Evolutionary conservation across 2,329 filamentous ascomycete genomes (phyloP).

Genomic region (Alternaria ventricosa): DNA sequence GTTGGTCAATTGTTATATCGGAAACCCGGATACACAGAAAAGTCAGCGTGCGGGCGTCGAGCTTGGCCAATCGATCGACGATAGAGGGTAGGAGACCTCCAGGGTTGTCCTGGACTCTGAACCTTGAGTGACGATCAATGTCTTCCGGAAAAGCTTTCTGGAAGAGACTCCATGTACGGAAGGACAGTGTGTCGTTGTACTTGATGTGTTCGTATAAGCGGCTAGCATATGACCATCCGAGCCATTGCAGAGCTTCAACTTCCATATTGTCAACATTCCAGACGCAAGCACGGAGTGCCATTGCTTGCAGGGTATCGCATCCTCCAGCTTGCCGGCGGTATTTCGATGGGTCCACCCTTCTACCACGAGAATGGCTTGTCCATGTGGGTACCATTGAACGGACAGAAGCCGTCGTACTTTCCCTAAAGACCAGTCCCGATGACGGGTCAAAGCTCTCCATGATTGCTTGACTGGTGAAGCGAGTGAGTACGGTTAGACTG

Average conservation of each 20-base stretch:
- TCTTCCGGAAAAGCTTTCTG: constrained; percentile 24
- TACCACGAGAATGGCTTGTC: constrained; percentile 20
- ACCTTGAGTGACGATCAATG: constrained; percentile 18
- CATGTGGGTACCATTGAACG: constrained; percentile 28
- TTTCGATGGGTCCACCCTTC: constrained; percentile 12
- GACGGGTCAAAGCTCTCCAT: constrained; percentile 13
- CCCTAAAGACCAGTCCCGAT: constrained; percentile 27
- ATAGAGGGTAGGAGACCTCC: constrained; percentile 19
- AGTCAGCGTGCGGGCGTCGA: constrained; percentile 21
- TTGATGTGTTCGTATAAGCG: constrained; percentile 24
- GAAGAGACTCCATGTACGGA: constrained; percentile 26
- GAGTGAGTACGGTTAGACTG: neutral
- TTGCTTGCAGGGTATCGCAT: constrained; percentile 23
- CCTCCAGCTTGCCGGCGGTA: constrained; percentile 16
- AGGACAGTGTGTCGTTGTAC: constrained; percentile 22
- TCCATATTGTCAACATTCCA: constrained; percentile 25
- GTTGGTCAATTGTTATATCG: constrained; percentile 14
- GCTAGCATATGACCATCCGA: constrained; percentile 26
- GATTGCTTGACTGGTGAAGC: neutral
- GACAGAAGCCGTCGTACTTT: constrained; percentile 14
- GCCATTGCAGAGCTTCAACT: constrained; percentile 23
- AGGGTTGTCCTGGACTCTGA: constrained; percentile 8
- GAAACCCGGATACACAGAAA: constrained; percentile 25
- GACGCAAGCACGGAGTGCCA: constrained; percentile 24
- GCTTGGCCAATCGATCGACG: constrained; percentile 13